Evolutionary conservation across 2,329 filamentous ascomycete genomes (phyloP), one percentile per base, ranked within the genome.

Genomic region (Aspergillus sp.): DNA sequence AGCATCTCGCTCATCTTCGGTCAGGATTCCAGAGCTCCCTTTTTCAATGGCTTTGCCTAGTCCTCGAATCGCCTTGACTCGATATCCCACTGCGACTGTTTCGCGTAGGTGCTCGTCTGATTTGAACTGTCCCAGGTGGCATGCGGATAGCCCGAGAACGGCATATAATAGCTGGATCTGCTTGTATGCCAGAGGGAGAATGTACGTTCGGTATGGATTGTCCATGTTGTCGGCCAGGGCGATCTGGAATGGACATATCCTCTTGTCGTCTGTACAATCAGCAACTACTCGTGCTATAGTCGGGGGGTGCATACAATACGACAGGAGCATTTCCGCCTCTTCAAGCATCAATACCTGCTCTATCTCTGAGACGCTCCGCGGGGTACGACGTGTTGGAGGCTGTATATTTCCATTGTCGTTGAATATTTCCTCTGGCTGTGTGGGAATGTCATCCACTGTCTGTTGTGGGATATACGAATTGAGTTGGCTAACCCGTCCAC

Each of bases 241-340:
- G 7, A 62, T 56, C 36, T 62, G 60, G 44, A 62, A 59, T 4
- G 58, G 54, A 33, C 58, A 62, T 31, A 62, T 57, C 6, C 57
- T 37, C 5, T 40, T 45, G 40, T 62, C 59, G 37, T 62, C 59
- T 62, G 13, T 11, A 26, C 5, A 10, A 27, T 19, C 19, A 19
- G 19, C 19, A 2, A 19, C 19, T 19, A 4, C 19, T 19, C 19
- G 19, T 19, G 19, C 19, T 4, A 19, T 19, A 19, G 19, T 2
- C 4, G 4, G 19, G 4, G 19, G 4, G 19, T 19, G 19, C 19
- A 19, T 19, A 19, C 19, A 19, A 19, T 19, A 19, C 19, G 19
- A 19, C 19, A 19, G 19, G 19, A 19, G 19, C 19, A 19, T 19
- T 19, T 19, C 19, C 19, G 19, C 4, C 19, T 19, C 19, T 19